Conservation (phyloP, 192 early-diverging fungal species). For the Jimgerdemannia lactiflua region DNA sequence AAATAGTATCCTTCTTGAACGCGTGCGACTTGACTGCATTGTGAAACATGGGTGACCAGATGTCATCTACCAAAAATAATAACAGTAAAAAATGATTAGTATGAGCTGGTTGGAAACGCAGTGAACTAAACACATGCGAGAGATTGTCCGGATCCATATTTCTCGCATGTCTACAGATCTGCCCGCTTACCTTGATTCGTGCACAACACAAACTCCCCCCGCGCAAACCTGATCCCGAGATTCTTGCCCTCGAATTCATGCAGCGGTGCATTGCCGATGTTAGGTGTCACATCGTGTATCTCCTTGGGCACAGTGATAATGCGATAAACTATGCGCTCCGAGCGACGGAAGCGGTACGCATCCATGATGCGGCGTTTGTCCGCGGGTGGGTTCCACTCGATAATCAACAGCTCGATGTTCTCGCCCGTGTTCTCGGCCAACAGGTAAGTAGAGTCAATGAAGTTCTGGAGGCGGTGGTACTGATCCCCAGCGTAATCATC, state of each 20-base stretch:
- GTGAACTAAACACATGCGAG: no score
- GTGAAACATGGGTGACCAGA: constrained; percentile 33
- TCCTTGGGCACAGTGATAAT: constrained; percentile 30
- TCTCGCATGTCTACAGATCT: not conserved
- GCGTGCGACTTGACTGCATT: constrained; percentile 31
- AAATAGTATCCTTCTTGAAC: constrained; percentile 23
- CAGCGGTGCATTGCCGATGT: constrained; percentile 25
- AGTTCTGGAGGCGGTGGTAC: constrained; percentile 23
- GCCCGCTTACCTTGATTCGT: constrained; percentile 32
- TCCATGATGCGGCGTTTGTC: constrained; percentile 14
- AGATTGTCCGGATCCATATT: not conserved
- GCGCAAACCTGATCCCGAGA: constrained; percentile 33
- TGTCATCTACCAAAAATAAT: constrained; percentile 22
- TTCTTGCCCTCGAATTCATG: constrained; percentile 39
- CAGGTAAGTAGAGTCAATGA: constrained; percentile 24
- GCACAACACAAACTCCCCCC: constrained; percentile 32
- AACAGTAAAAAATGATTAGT: not conserved
- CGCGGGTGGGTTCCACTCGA: constrained; percentile 28
- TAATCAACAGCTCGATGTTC: constrained; percentile 19
- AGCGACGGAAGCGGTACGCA: constrained; percentile 29
- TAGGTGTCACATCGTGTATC: constrained; percentile 26
- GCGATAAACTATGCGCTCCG: constrained; percentile 21
- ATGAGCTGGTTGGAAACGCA: not conserved
- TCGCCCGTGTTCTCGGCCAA: constrained; percentile 18
- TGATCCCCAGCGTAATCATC: constrained; percentile 32